These are phyloP conservation scores for Acanthamoeba lenticulata DNA, from an alignment of 208 protist species.

Conservation along the genomic window DNA sequence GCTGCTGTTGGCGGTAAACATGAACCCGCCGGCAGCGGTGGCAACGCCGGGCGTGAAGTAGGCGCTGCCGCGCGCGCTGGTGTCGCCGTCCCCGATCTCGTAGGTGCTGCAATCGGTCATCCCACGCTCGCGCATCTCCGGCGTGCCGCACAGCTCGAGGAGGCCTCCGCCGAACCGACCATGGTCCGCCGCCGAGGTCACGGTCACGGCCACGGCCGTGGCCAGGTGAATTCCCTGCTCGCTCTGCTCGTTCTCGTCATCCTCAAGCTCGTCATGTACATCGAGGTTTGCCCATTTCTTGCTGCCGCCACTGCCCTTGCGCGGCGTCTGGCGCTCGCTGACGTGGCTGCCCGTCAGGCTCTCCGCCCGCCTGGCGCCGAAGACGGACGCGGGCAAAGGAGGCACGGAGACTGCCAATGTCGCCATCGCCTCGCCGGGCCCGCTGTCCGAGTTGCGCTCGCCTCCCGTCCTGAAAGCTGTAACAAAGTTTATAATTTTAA, in stretches of 20 bases:
- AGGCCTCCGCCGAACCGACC: background rate
- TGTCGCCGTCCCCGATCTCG: background rate
- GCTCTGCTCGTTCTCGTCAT: background rate
- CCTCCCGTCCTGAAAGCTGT: background rate
- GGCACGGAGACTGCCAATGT: background rate
- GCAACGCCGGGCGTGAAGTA: background rate
- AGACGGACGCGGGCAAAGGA: too few species aligned
- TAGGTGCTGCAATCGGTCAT: conserved; percentile 7
- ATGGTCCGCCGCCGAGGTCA: background rate
- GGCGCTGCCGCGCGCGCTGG: background rate
- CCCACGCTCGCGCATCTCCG: background rate
- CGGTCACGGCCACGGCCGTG: background rate
- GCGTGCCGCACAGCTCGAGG: background rate
- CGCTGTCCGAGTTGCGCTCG: background rate
- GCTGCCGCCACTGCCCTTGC: background rate
- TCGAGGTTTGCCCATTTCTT: too few species aligned
- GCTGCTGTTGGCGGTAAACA: background rate
- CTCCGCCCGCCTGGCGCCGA: too few species aligned
- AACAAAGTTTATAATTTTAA: too few species aligned
- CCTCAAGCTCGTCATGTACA: background rate
- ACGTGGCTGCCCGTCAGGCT: too few species aligned
- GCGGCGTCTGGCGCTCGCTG: too few species aligned
- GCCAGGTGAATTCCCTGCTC: background rate
- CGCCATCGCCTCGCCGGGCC: background rate
- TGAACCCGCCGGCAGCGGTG: background rate